Evolutionary conservation across 805 yeast genomes (phyloP), one percentile per base, ranked within the genome.

Genomic region (Groenewaldozyma tartarivorans): DNA sequence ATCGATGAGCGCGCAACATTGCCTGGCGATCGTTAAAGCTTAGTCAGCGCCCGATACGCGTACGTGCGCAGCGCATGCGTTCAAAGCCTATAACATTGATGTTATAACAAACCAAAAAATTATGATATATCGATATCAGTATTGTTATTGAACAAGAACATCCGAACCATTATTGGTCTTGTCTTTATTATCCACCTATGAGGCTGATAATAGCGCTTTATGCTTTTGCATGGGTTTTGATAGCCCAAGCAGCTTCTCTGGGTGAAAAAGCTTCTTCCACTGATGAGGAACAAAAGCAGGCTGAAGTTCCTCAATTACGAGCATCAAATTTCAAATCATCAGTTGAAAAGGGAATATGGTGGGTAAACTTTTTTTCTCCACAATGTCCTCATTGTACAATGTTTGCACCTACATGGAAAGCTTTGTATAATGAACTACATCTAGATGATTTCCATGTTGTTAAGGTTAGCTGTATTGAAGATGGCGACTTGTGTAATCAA

Each of bases 341-440:
- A 75, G n/a, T 55, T 65, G 16, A 61, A 34, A 40, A 67, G 6
- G 81, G 81, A 2, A 62, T 78, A 17, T 80, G 87, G 53, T 69
- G 90, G 54, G 79, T 90, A 26, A 96, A 90, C 62, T 88, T 86
- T 61, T 92, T 63, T 57, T 85, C 95, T 24, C 98, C 98, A 0
- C 79, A 79, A 53, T 92, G 98, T 58, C 58, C 65, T 5, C 97
- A 90, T 61, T 92, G 98, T 63, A 71, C 65, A 46, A 67, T 63
- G 5, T 63, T 92, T 40, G 92, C 84, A 2, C 97, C 98, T 1
- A 69, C 64, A 5, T 92, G 97, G 96, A 33, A 41, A 6, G 15
- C 20, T 41, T 18, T 47, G 5, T 83, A 75, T 62, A 51, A 71
- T 35, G 55, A 63, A 15, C 50, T 60, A 5, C 49, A 72, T 38